phyloP scores from a whole-genome alignment of 768 basidiomycete species.

The Boletus coccyginus region DNA sequence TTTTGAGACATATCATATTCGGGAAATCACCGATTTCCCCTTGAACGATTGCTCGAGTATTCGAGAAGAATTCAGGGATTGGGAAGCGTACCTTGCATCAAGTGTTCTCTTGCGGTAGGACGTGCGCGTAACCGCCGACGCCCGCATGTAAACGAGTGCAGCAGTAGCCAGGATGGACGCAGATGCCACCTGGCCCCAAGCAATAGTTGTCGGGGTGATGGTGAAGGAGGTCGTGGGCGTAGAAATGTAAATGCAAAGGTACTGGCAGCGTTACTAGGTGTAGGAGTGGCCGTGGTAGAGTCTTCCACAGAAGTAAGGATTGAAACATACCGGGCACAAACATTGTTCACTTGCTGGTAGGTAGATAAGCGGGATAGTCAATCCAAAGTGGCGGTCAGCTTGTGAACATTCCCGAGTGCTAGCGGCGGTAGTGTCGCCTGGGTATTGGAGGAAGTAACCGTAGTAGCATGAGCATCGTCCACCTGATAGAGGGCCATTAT shows the following conservation, averaged over 20 bases:
- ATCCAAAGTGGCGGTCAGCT: neutral
- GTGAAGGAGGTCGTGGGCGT: neutral
- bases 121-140: neutral
- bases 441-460: neutral
- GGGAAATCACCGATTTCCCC: neutral
- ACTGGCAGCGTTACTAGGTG: neutral
- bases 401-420: neutral
- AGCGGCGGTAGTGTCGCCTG: neutral
- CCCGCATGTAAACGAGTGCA: neutral
- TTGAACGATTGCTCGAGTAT: neutral
- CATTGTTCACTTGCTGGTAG: neutral
- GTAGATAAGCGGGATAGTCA: neutral
- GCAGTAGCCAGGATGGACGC: neutral
- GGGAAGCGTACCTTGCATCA: neutral
- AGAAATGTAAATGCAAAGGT: neutral
- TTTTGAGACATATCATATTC: neutral
- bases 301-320: neutral
- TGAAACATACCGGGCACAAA: neutral
- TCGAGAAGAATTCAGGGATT: neutral
- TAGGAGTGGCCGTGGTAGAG: neutral
- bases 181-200: neutral
- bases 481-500: neutral
- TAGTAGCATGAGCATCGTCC: neutral
- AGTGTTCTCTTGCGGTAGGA: neutral
- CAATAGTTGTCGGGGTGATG: neutral